Percentiles rank a stretch among this genome's conserved stretches.
These are phyloP conservation scores for Phycomyces nitens DNA, from an alignment of 192 early-diverging fungal species.

Conservation along the genomic window DNA sequence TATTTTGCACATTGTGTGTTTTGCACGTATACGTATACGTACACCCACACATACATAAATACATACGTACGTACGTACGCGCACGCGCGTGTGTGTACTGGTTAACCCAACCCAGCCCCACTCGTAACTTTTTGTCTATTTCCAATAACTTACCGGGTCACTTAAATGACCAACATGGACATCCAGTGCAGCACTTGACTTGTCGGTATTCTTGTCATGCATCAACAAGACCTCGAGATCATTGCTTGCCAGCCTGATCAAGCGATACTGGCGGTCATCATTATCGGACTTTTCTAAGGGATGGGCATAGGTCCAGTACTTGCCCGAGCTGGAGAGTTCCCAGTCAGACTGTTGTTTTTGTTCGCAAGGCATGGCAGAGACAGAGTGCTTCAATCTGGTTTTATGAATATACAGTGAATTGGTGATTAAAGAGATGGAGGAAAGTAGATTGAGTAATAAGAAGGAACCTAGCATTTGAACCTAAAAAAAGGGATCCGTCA, in stretches of 20 bases:
- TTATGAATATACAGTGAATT: no score
- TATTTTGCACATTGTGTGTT: no score
- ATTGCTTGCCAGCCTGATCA: constrained; percentile 56
- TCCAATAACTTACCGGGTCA: constrained; percentile 58
- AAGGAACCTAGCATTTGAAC: no score
- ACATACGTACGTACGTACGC: no score
- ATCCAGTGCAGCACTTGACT: constrained; percentile 74
- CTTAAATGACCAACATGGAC: constrained; percentile 77
- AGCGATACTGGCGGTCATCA: constrained; percentile 59
- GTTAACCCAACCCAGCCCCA: no score
- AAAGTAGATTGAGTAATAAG: no score
- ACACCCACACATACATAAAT: no score
- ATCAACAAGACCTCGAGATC: constrained; percentile 67
- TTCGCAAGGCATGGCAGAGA: background rate
- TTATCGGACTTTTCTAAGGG: constrained; percentile 52
- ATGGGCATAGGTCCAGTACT: constrained; percentile 36
- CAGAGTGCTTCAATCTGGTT: no score
- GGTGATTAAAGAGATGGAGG: no score
- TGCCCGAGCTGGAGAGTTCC: constrained; percentile 12
- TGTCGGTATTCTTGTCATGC: constrained; percentile 70
- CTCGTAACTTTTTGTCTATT: background rate
- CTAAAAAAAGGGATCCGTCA: no score
- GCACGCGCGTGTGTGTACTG: no score
- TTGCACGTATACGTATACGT: background rate
- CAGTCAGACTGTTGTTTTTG: constrained; percentile 12